Base-by-base conservation (phyloP, 805 yeast species). In the Teunomyces cretensis region DNA sequence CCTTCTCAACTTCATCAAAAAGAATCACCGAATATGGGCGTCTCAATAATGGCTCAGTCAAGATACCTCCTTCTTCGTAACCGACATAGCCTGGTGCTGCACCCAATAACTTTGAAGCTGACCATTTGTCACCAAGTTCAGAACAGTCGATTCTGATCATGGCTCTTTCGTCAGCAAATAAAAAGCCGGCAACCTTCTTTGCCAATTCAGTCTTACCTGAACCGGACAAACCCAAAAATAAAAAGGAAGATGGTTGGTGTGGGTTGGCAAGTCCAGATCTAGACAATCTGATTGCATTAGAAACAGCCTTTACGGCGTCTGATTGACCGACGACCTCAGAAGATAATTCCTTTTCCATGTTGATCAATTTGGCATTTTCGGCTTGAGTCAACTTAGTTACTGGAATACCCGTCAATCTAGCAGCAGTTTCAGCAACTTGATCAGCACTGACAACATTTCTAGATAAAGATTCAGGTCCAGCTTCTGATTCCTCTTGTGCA, bases 151-250 rank as follows among this genome's bases (percentile, higher is more conserved):
- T 90, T 72, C 99, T 84, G 62, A 94, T 87, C 88, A 94, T 92
- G 41, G 97, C 96, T 69, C 84, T 86, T 64, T 92, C 97, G 63
- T 94, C 98, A 42, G 96, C 88, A 71, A 94, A 94, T 60, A 94
- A 76, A 74, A 94, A 94, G 0, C 95, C 96, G 9, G 99, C 98
- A 19, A 94, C 79, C 60, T 91, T 94, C 80, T 94, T 94, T 17
- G 99, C 98, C 56, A 94, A 76, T 67, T 94, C 98, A 7, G 99
- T 94, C 77, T 94, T 94, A 80, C 99, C 99, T 6, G 97, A 89
- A 57, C 99, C 99, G 2, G 96, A 88, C 48, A 92, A 79, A 48
- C 99, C 99, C 50, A 95, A 74, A 78, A 94, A 94, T 61, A 94
- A 62, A 79, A 94, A 94, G 11, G 96, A 88, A 0, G 98, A 89